Evolutionary conservation across 73 alveolate species (phyloP).

Genomic region (Diophrys sp.): DNA sequence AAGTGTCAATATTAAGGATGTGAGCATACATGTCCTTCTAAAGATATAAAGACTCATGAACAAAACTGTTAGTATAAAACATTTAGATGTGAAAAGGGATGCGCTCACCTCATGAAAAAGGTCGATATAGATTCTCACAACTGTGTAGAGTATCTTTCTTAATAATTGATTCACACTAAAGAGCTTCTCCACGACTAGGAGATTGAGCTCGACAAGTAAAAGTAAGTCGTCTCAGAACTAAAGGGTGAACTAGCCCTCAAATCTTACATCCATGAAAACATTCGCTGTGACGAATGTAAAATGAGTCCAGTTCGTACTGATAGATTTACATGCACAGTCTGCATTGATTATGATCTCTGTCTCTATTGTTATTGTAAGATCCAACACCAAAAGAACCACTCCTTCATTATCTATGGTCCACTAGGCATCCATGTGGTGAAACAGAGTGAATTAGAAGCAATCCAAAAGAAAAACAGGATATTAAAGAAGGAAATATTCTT

Average conservation of each 20-base stretch:
- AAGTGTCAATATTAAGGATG: conserved; percentile 20
- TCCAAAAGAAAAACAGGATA: conserved; percentile 40
- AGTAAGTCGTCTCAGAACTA: conserved; percentile 31
- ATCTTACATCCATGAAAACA: conserved; percentile 49
- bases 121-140: conserved; percentile 43
- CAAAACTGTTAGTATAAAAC: conserved; percentile 42
- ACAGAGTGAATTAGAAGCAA: conserved; percentile 35
- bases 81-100: conserved; percentile 48
- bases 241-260: conserved; percentile 29
- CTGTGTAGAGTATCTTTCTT: conserved; percentile 42
- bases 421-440: conserved; percentile 47
- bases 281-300: conserved; percentile 53
- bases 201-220: conserved; percentile 33
- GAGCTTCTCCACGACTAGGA: conserved; percentile 20
- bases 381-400: conserved; percentile 46
- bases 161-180: conserved; percentile 27
- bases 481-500: conserved; percentile 60
- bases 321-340: conserved; percentile 43
- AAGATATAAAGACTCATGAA: conserved; percentile 33
- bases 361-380: conserved; percentile 59
- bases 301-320: conserved; percentile 52
- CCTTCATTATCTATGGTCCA: conserved; percentile 48
- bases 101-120: conserved; percentile 26
- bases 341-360: conserved; percentile 47
- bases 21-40: conserved; percentile 17